These are phyloP conservation scores for Psilocybe sp. DNA, from an alignment of 768 basidiomycete species.

Conservation along the genomic window DNA sequence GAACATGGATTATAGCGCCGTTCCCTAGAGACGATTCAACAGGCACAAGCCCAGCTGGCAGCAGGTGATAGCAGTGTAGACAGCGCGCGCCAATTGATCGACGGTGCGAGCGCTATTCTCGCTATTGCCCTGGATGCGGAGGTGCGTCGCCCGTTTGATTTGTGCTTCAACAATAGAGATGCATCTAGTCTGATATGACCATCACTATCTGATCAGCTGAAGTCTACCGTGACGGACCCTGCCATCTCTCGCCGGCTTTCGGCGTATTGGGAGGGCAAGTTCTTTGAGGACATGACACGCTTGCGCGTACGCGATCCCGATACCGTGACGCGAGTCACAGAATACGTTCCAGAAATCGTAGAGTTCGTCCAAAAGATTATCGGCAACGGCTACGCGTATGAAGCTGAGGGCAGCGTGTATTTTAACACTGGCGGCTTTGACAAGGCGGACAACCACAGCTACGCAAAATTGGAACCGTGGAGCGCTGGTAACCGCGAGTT, in stretches of 20 bases:
- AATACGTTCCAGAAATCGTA: slow-evolving; percentile 95
- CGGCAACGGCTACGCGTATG: slow-evolving; percentile 78
- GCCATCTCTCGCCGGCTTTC: slow-evolving; percentile 80
- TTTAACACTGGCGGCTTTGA: slow-evolving; percentile 88
- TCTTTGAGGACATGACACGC: slow-evolving; percentile 91
- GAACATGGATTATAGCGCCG: slow-evolving; percentile 36
- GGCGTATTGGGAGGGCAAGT: slow-evolving; percentile 84
- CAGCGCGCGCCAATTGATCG: slow-evolving; percentile 57
- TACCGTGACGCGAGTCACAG: slow-evolving; percentile 90
- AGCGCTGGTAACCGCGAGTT: slow-evolving; percentile 91
- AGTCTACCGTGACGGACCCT: slow-evolving; percentile 81
- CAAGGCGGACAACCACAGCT: slow-evolving; percentile 69
- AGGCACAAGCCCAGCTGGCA: slow-evolving; percentile 43
- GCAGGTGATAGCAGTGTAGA: slow-evolving; percentile 38
- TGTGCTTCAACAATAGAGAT: not conserved
- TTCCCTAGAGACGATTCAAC: slow-evolving; percentile 47
- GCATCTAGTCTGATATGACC: slow-evolving; percentile 7
- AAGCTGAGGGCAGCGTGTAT: slow-evolving; percentile 77
- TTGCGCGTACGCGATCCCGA: slow-evolving; percentile 86
- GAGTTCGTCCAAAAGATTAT: slow-evolving; percentile 84
- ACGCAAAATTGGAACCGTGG: slow-evolving; percentile 95
- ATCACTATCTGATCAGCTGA: slow-evolving; percentile 45
- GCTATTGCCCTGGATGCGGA: slow-evolving; percentile 70
- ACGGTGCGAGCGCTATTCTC: slow-evolving; percentile 75
- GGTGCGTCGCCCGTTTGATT: slow-evolving; percentile 35